Evolutionary conservation across 257 asterid genomes (phyloP).

Genomic region (Thymus mandschuricus): DNA sequence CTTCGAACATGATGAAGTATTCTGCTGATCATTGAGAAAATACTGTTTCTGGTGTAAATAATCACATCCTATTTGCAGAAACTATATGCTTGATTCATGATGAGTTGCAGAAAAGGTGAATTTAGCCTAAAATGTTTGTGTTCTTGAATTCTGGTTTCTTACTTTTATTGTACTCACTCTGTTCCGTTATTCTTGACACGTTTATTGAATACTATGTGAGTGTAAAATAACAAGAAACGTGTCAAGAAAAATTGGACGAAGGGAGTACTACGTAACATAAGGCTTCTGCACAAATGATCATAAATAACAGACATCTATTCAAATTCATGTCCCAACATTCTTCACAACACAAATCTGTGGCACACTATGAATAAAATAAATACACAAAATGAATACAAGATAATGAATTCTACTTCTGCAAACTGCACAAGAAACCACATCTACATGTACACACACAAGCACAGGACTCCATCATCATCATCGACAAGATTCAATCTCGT

Average conservation of each 20-base stretch:
- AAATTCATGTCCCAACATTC: not conserved
- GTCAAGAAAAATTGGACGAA: too few species aligned
- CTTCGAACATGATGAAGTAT: not conserved
- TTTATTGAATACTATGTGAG: too few species aligned
- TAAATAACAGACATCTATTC: not conserved
- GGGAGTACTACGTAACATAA: too few species aligned
- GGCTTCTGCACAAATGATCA: not conserved
- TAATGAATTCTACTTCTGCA: constrained; percentile 11
- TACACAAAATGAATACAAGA: constrained; percentile 22
- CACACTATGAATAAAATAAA: not conserved
- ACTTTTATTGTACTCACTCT: too few species aligned
- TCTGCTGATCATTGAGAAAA: too few species aligned
- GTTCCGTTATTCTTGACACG: too few species aligned
- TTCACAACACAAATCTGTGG: not conserved
- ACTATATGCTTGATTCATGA: too few species aligned
- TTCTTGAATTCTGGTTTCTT: too few species aligned
- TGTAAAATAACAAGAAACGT: too few species aligned
- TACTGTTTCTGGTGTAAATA: too few species aligned
- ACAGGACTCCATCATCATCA: not conserved
- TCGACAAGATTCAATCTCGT: not conserved
- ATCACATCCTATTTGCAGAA: not conserved
- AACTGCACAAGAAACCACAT: constrained; percentile 35
- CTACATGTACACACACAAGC: constrained; percentile 38
- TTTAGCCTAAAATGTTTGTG: too few species aligned
- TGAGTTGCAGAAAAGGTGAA: too few species aligned